Evolutionary conservation across 345 rosid species (phyloP).

Genomic region (Eucalyptus albens): DNA sequence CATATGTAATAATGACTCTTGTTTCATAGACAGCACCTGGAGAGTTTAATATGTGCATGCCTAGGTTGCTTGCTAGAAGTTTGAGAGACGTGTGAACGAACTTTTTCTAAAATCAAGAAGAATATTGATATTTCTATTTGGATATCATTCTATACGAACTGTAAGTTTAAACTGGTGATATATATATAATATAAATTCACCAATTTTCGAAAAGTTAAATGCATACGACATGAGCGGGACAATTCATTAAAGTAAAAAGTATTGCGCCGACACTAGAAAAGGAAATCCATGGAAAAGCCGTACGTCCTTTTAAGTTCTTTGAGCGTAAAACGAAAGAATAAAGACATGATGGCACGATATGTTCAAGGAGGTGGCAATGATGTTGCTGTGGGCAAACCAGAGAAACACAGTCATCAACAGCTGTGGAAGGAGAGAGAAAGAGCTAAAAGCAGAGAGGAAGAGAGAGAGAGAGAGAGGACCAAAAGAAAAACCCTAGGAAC

Average conservation of each 20-base stretch:
- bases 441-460: neutral
- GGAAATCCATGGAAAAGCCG: neutral
- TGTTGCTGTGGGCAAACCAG: neutral
- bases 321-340: neutral
- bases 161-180: neutral
- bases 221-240: accelerated
- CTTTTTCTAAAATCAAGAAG: neutral
- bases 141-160: neutral
- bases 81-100: neutral
- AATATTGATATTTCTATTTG: neutral
- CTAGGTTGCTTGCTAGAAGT: neutral
- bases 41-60: neutral
- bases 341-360: neutral
- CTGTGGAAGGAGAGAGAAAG: neutral
- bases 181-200: neutral
- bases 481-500: neutral
- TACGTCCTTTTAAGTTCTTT: neutral
- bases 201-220: neutral
- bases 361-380: neutral
- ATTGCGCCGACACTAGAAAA: neutral
- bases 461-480: neutral
- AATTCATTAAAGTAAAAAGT: neutral
- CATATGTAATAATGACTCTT: neutral
- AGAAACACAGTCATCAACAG: neutral
- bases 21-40: neutral